Base-by-base conservation (phyloP, 2,329 filamentous ascomycete genomes). In the Aspergillus costaricaensis region DNA sequence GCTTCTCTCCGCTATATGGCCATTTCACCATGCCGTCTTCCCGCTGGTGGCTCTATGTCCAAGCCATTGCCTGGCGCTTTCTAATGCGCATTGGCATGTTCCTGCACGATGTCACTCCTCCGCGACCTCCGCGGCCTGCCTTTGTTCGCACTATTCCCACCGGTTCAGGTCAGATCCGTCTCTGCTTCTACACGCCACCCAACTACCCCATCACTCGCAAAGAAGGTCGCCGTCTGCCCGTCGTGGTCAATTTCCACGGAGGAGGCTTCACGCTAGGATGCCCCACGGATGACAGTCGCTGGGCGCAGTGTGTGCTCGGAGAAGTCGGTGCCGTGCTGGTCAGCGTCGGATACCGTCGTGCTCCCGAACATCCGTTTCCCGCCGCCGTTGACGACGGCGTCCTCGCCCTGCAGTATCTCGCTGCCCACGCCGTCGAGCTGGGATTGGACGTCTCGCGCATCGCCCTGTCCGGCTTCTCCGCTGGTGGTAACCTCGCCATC, bases 81-180 rank as follows among this genome's bases (percentile, higher is more conserved):
- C 79, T 91, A 44, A 90, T 90, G 84, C 81, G 81, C 60, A 82
- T 90, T 59, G 88, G 88, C 69, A 90, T 91, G 87, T 79, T 83
- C 61, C 77, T 91, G 41, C 88, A 91, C 71, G 83, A 82, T 57
- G 76, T 88, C 61, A 84, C 87, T 1, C 77, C 81, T 44, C 87
- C 88, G 6, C 80, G 83, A 53, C 86, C 88, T 5, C 85, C 86
- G 1, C 78, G 77, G 32, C 87, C 87, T 2, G 76, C 81, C 30
- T 91, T 91, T 75, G 80, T 80, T 50, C 82, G 81, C 48, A 79
- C 79, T 17, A 82, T 91, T 32, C 25, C 82, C 81, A 59, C 83
- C 78, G 61, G 74, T 80, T 54, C 81, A 77, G 41, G 79, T 74
- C 71, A 74, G 36, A 82, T 88, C 59, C 74, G 77, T 21, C 78